Evolutionary conservation across 2,329 filamentous ascomycete species (phyloP).

Genomic region (Aspergillus sclerotialis): DNA sequence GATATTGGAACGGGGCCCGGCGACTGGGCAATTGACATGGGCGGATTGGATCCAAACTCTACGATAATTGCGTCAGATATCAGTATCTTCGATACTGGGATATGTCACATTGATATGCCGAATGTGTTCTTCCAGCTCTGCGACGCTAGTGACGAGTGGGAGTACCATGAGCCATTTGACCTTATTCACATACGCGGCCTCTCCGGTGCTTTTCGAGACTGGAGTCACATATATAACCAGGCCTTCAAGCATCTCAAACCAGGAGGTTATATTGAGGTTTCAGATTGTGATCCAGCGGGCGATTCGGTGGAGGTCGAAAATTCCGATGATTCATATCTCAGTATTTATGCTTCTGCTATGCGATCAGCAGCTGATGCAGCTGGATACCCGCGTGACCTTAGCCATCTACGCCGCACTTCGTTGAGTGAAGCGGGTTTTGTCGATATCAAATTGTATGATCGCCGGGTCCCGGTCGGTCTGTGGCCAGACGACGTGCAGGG

Average conservation of each 20-base stretch:
- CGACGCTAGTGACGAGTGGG: constrained; percentile 42
- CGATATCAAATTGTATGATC: constrained; percentile 33
- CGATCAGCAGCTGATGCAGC: constrained; percentile 32
- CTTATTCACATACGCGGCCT: constrained; percentile 44
- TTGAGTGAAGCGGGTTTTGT: constrained; percentile 40
- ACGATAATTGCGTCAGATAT: constrained; percentile 43
- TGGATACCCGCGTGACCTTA: constrained; percentile 34
- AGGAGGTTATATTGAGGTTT: constrained; percentile 42
- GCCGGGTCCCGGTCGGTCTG: constrained; percentile 30
- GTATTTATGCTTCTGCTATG: constrained; percentile 27
- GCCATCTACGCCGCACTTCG: constrained; percentile 35
- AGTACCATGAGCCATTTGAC: constrained; percentile 43
- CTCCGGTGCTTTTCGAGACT: constrained; percentile 42
- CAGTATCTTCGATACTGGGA: constrained; percentile 36
- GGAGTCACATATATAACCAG: constrained; percentile 40
- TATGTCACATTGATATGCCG: constrained; percentile 25
- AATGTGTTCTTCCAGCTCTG: constrained; percentile 45
- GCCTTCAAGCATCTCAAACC: constrained; percentile 39
- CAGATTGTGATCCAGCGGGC: constrained; percentile 30
- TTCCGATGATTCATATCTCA: constrained; percentile 24
- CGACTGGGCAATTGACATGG: constrained; percentile 45
- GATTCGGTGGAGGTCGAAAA: constrained; percentile 17
- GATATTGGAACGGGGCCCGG: constrained; percentile 45
- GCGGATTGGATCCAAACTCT: constrained; percentile 35
- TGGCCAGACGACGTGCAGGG: constrained; percentile 28